Evolutionary conservation across 345 rosid species (phyloP).

Genomic region (Euphorbia tirucalli): DNA sequence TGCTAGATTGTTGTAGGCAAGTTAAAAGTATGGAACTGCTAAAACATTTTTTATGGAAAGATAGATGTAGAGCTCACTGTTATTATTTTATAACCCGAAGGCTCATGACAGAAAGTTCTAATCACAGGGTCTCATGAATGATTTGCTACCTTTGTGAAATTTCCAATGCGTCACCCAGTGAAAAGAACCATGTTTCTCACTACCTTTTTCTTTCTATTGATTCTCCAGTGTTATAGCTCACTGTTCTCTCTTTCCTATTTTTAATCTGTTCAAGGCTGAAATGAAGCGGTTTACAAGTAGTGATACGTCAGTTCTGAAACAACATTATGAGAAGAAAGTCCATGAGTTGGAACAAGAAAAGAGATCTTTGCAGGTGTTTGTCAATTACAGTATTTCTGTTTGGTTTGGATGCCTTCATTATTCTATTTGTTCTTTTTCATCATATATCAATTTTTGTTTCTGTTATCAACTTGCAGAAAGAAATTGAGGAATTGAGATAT

Average conservation of each 20-base stretch:
- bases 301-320: conserved; percentile 84
- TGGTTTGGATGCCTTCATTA: conserved; percentile 1
- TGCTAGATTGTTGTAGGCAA: neutral
- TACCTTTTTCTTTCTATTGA: neutral
- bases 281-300: conserved; percentile 68
- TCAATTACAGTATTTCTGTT: neutral
- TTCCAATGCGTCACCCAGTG: no score
- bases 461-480: conserved; percentile 60
- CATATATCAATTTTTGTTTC: neutral
- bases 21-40: neutral
- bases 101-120: neutral
- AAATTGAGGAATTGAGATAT: conserved; percentile 72
- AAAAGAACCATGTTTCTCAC: neutral
- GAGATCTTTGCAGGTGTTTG: conserved; percentile 66
- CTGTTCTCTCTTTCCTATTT: neutral
- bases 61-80: no score
- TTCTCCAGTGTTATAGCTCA: neutral
- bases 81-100: no score
- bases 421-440: neutral
- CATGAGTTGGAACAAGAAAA: conserved; percentile 86
- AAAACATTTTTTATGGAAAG: neutral
- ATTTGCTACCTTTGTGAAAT: neutral
- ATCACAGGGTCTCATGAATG: neutral
- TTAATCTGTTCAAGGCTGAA: conserved; percentile 68
- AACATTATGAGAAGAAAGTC: conserved; percentile 92